Evolutionary conservation across 441 rosid genomes (phyloP).

Genomic region (Mallotus repandus): DNA sequence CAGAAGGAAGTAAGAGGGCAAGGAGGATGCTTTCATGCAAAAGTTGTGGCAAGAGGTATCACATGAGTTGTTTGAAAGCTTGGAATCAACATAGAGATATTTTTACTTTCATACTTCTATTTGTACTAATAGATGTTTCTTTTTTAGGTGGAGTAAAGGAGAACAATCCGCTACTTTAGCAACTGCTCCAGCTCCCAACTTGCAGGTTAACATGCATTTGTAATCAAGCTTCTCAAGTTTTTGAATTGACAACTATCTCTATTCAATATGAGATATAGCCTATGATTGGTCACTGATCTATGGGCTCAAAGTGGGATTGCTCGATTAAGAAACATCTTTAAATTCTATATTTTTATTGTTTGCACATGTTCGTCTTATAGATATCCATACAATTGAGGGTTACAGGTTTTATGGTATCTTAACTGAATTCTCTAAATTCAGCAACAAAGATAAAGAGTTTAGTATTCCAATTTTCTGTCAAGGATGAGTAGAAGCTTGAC

Average conservation of each 20-base stretch:
- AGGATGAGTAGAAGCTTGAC: conserved; percentile 96
- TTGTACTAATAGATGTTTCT: no score
- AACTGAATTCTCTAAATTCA: conserved; percentile 82
- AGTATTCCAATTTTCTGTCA: conserved; percentile 86
- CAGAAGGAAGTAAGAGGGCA: conserved; percentile 78
- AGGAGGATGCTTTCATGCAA: conserved; percentile 90
- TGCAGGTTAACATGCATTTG: conserved; percentile 37
- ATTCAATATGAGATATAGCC: no score
- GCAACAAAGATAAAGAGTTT: conserved; percentile 81
- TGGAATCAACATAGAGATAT: conserved; percentile 96
- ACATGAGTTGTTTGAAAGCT: conserved; percentile 75
- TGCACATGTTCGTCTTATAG: conserved; percentile 26
- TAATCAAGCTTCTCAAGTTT: not conserved
- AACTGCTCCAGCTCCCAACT: conserved; percentile 58
- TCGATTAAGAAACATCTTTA: no score
- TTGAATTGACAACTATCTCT: no score
- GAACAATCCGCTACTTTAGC: conserved; percentile 84
- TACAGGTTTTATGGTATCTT: conserved; percentile 90
- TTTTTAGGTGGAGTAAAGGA: conserved; percentile 53
- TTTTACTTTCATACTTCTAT: no score
- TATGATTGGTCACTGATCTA: no score
- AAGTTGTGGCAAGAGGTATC: conserved; percentile 91
- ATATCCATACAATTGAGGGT: conserved; percentile 91
- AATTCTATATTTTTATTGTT: no score
- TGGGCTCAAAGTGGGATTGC: no score